Evolutionary conservation across 2,329 filamentous ascomycete species (phyloP), one percentile per base, ranked within the genome.

Genomic region (Plectosphaerella cucumerina): DNA sequence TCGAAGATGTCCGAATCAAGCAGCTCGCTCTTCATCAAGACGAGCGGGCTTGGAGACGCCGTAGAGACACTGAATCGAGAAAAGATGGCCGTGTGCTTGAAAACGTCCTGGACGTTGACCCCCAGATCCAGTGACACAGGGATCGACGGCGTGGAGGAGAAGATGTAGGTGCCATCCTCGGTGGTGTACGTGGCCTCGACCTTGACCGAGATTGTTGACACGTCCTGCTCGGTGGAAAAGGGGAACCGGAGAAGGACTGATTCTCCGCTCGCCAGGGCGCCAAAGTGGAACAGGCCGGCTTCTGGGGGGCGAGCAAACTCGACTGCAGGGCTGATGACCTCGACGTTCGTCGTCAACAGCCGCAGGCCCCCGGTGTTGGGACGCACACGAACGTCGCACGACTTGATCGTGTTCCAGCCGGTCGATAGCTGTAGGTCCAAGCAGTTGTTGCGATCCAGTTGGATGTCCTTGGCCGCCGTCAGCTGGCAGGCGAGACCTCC

Each of bases 51-150:
- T 21, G 81, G 67, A 50, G 79, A 89, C 1, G 90, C 87, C 0
- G 92, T 91, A 12, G 90, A 91, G 48, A 99, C 86, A 14, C 89
- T 96, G 65, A 99, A 99, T 10, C 87, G 86, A 0, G 92, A 97
- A 62, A 94, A 94, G 0, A 97, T 76, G 0, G 83, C 78, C 8
- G 84, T 73, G 56, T 90, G 84, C 64, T 96, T 96, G 74, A 97
- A 97, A 23, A 95, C 83, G 60, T 99, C 94, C 61, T 97, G 92
- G 6, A 99, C 94, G 58, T 97, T 97, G 55, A 99, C 94, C 3
- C 93, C 92, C 4, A 99, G 77, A 0, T 90, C 89, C 5, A 99
- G 75, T 1, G 87, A 80, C 2, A 94, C 86, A 3, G 85, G 80
- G 18, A 95, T 76, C 4, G 77, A 81, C 18, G 81, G 79, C 8